A percentile compares a stretch with the other conserved stretches of the same genome.
phyloP scores from a whole-genome alignment of 192 early-diverging fungal genomes.

The Coemansia umbellata region DNA sequence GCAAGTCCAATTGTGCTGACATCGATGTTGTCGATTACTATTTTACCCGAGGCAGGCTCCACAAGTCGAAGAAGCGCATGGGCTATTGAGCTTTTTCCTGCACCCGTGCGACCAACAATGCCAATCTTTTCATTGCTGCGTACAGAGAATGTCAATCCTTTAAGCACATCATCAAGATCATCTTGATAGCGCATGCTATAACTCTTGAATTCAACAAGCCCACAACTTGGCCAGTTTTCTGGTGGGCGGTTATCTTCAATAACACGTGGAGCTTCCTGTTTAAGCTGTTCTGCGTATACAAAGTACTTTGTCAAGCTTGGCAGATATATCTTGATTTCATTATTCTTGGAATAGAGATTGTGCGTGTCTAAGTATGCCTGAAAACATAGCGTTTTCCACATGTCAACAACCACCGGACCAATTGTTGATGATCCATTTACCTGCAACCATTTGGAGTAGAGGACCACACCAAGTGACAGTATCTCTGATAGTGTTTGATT shows the following conservation, averaged over 20 bases:
- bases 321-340: neutral
- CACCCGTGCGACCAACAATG: too few species aligned
- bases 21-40: slow-evolving; percentile 56
- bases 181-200: slow-evolving; percentile 14
- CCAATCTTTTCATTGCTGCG: slow-evolving; percentile 66
- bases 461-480: too few species aligned
- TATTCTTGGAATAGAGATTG: too few species aligned
- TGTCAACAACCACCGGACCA: too few species aligned
- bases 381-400: too few species aligned
- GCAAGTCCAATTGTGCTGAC: slow-evolving; percentile 55
- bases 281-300: neutral
- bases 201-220: slow-evolving; percentile 55
- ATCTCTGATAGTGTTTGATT: too few species aligned
- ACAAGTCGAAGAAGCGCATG: slow-evolving; percentile 57
- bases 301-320: neutral
- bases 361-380: too few species aligned
- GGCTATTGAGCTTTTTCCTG: slow-evolving; percentile 60
- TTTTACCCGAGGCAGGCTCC: slow-evolving; percentile 46
- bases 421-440: too few species aligned
- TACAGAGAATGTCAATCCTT: slow-evolving; percentile 52
- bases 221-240: slow-evolving; percentile 58
- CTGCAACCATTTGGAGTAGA: too few species aligned
- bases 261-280: slow-evolving; percentile 58
- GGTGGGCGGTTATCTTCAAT: slow-evolving; percentile 55
- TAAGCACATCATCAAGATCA: neutral